phyloP scores from a whole-genome alignment of 2,329 filamentous ascomycete genomes.

The Coleophoma eucalyptorum region DNA sequence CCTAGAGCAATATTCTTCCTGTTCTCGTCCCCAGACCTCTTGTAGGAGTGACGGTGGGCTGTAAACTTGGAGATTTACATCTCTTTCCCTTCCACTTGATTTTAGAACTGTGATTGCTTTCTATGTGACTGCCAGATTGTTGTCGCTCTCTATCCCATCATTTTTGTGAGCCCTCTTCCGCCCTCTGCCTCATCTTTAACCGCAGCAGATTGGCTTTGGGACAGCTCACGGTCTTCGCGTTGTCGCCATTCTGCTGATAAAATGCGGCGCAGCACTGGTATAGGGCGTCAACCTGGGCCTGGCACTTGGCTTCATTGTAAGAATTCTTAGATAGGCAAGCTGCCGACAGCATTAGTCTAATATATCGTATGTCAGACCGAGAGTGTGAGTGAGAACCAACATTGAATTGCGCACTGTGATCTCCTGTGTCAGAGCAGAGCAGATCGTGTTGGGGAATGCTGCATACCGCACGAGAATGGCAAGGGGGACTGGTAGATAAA shows the following conservation, averaged over 20 bases:
- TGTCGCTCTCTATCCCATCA: background rate
- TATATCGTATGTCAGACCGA: constrained; percentile 14
- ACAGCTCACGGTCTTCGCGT: constrained; percentile 76
- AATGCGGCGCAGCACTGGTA: constrained; percentile 94
- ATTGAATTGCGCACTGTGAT: constrained; percentile 72
- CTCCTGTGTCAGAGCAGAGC: too few relatives aligned
- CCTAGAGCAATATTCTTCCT: constrained; percentile 82
- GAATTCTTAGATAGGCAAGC: constrained; percentile 81
- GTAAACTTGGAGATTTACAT: constrained; percentile 45
- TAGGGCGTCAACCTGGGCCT: constrained; percentile 72
- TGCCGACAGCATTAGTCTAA: constrained; percentile 29
- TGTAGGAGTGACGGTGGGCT: constrained; percentile 49
- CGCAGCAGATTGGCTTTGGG: constrained; percentile 76
- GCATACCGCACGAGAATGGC: constrained; percentile 78
- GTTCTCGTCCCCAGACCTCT: constrained; percentile 63
- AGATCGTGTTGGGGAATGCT: background rate
- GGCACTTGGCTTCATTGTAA: constrained; percentile 83
- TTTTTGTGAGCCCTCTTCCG: constrained; percentile 21
- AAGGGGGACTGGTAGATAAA: constrained; percentile 71
- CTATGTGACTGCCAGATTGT: background rate
- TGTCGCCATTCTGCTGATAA: constrained; percentile 74
- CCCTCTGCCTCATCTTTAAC: constrained; percentile 76
- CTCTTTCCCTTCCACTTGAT: too few relatives aligned
- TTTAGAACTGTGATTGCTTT: background rate
- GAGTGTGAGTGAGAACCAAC: background rate